phyloP scores from a whole-genome alignment of 768 basidiomycete genomes.

The Suillus bovinus region DNA sequence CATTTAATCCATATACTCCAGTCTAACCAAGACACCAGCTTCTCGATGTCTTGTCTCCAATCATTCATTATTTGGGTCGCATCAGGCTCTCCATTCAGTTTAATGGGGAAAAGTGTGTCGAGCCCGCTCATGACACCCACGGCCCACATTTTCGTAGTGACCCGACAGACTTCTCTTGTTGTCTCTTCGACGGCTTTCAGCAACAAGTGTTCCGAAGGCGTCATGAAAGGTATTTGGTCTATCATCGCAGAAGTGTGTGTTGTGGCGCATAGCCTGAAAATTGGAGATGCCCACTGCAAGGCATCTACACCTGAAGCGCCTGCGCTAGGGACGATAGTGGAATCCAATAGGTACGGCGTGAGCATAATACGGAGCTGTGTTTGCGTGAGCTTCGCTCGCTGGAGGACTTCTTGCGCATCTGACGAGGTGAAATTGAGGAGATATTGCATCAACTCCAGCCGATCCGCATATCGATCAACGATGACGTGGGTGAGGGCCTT shows the following conservation, averaged over 20 bases:
- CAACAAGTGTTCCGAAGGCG: constrained; percentile 16
- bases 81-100: not conserved
- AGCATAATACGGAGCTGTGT: constrained; percentile 25
- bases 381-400: constrained; percentile 11
- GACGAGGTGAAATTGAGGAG: constrained; percentile 29
- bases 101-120: not conserved
- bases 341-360: constrained; percentile 14
- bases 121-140: constrained; percentile 16
- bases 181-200: constrained; percentile 16
- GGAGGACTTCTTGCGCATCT: constrained; percentile 15
- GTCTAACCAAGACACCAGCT: constrained; percentile 24
- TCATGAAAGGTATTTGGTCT: constrained; percentile 7
- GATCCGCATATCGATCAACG: constrained; percentile 41
- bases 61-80: constrained; percentile 3
- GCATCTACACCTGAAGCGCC: constrained; percentile 3
- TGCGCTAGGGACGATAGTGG: constrained; percentile 8
- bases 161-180: constrained; percentile 20
- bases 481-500: constrained; percentile 37
- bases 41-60: constrained; percentile 14
- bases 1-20: constrained; percentile 27
- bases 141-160: constrained; percentile 21
- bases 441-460: constrained; percentile 42
- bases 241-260: constrained; percentile 12
- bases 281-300: constrained; percentile 13
- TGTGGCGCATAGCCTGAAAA: constrained; percentile 14